Evolutionary conservation across 345 rosid species (phyloP).

Genomic region (Draba incana): DNA sequence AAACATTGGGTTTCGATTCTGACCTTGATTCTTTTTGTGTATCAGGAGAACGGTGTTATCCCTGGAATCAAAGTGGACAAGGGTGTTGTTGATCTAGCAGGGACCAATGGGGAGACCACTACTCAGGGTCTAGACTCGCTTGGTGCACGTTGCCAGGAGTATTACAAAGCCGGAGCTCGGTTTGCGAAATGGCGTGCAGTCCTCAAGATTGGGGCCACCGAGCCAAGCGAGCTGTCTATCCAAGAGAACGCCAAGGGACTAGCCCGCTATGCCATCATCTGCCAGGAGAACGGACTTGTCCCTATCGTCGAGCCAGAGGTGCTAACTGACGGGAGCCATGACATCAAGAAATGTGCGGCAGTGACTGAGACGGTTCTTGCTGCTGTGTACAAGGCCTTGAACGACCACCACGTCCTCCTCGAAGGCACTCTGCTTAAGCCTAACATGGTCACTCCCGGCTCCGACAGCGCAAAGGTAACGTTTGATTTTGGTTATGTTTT

Average conservation of each 20-base stretch:
- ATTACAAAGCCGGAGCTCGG: conserved; percentile 91
- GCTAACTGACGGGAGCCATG: conserved; percentile 83
- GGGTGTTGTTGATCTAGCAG: conserved; percentile 84
- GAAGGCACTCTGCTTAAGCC: conserved; percentile 97
- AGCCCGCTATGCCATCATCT: conserved; percentile 92
- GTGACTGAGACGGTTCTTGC: conserved; percentile 84
- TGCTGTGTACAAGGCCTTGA: conserved; percentile 89
- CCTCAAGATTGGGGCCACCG: conserved; percentile 81
- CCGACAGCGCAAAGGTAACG: conserved; percentile 80
- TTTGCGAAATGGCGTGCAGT: conserved; percentile 98
- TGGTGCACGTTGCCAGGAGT: conserved; percentile 79
- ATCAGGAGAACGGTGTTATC: conserved; percentile 67
- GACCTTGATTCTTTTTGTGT: neutral
- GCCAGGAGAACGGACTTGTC: conserved; percentile 93
- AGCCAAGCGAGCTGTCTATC: conserved; percentile 78
- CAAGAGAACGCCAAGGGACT: conserved; percentile 93
- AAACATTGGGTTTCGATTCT: neutral
- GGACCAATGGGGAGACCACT: conserved; percentile 89
- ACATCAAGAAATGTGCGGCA: conserved; percentile 80
- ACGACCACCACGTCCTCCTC: conserved; percentile 91
- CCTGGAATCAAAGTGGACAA: conserved; percentile 97
- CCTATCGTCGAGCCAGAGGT: conserved; percentile 95
- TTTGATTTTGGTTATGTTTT: neutral
- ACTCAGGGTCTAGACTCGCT: conserved; percentile 92
- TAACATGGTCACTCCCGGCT: conserved; percentile 97